Percentiles rank a stretch among this genome's conserved stretches.
Evolutionary conservation across 2,329 filamentous ascomycete genomes (phyloP).

Genomic region (Pestalotiopsis fici): DNA sequence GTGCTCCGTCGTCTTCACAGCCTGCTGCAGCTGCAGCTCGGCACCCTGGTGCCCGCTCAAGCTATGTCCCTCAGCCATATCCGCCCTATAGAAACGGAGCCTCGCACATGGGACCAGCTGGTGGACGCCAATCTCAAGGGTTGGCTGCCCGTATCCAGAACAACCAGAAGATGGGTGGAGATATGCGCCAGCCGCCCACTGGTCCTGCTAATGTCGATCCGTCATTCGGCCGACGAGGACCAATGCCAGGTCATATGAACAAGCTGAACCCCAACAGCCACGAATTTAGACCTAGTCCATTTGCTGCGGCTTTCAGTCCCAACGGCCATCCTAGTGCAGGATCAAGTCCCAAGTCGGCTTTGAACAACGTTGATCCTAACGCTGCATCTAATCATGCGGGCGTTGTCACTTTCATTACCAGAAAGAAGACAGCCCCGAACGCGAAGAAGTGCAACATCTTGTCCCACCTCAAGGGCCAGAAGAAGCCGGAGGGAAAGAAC

Average conservation of each 20-base stretch:
- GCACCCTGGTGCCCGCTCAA: constrained; percentile 49
- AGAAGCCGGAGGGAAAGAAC: constrained; percentile 55
- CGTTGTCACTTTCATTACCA: constrained; percentile 56
- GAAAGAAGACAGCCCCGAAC: constrained; percentile 72
- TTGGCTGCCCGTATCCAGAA: constrained; percentile 51
- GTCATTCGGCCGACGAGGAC: constrained; percentile 54
- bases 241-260: constrained; percentile 51
- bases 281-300: constrained; percentile 86
- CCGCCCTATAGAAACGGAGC: constrained; percentile 48
- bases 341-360: constrained; percentile 70
- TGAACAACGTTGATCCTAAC: constrained; percentile 47
- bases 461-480: constrained; percentile 53
- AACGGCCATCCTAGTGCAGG: constrained; percentile 63
- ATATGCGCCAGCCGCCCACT: constrained; percentile 72
- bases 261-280: constrained; percentile 67
- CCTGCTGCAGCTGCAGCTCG: constrained; percentile 28
- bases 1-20: constrained; percentile 20
- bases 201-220: constrained; percentile 66
- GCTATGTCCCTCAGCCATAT: constrained; percentile 48
- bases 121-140: constrained; percentile 42
- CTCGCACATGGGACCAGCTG: constrained; percentile 41
- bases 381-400: constrained; percentile 30
- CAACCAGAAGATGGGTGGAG: constrained; percentile 53
- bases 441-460: constrained; percentile 67
- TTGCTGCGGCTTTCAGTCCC: constrained; percentile 80